A percentile compares a stretch with the other conserved stretches of the same genome.
phyloP scores from a whole-genome alignment of 1,139 yeast genomes.

The Saccharomyces hybrid region DNA sequence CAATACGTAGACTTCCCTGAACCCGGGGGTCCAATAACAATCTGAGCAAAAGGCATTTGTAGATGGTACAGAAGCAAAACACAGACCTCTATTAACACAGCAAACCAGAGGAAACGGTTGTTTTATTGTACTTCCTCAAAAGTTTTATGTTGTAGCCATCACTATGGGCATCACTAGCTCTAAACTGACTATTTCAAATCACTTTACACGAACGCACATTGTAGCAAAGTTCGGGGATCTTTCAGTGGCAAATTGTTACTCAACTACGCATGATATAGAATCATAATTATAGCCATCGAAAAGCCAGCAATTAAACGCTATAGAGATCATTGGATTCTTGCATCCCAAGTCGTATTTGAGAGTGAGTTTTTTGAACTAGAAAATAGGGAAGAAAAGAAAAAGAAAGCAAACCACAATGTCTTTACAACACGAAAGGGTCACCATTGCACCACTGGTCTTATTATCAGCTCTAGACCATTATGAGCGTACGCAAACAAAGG shows the following conservation, averaged over 20 bases:
- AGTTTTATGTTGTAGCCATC: too few species aligned
- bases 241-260: background rate
- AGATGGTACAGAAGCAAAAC: background rate
- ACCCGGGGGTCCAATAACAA: slow-evolving; percentile 97
- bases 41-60: slow-evolving; percentile 68
- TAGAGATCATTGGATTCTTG: background rate
- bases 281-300: background rate
- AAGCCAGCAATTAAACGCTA: background rate
- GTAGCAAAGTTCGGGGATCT: background rate
- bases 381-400: background rate
- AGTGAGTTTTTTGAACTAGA: background rate
- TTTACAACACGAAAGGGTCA: slow-evolving; percentile 50
- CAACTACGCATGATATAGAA: background rate
- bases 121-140: too few species aligned
- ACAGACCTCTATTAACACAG: background rate
- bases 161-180: slow-evolving; percentile 5
- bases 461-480: slow-evolving; percentile 94
- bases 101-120: background rate
- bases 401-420: slow-evolving; percentile 8
- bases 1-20: slow-evolving; percentile 96
- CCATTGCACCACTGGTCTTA: slow-evolving; percentile 92
- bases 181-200: background rate
- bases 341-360: background rate
- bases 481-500: slow-evolving; percentile 67
- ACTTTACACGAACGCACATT: background rate